These are phyloP conservation scores for Rhynchosporium graminicola DNA, from an alignment of 2,329 filamentous ascomycete species.

Conservation along the genomic window DNA sequence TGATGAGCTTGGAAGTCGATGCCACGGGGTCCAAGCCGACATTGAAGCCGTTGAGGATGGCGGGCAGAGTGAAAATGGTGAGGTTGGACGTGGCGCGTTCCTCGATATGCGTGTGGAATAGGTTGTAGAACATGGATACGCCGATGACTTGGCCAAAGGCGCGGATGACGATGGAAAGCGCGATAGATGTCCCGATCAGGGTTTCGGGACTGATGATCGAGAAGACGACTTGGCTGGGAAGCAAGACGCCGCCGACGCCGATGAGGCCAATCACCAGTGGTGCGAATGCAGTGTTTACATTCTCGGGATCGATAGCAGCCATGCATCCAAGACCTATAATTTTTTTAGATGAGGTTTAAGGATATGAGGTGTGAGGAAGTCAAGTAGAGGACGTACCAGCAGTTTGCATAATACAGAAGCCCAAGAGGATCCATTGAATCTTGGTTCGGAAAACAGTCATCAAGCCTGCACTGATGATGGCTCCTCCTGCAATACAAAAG, in stretches of 20 bases:
- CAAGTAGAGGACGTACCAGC: constrained; percentile 50
- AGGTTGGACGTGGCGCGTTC: constrained; percentile 1
- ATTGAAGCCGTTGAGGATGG: constrained; percentile 30
- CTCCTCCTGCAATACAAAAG: constrained; percentile 62
- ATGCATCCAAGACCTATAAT: constrained; percentile 51
- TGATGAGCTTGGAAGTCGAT: constrained; percentile 37
- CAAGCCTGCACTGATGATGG: constrained; percentile 58
- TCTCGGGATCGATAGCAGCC: constrained; percentile 51
- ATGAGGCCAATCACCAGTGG: constrained; percentile 62
- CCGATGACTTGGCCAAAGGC: constrained; percentile 61
- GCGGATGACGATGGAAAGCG: constrained; percentile 68
- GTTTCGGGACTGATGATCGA: constrained; percentile 71
- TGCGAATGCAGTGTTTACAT: constrained; percentile 55
- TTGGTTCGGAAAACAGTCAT: constrained; percentile 58
- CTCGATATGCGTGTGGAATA: constrained; percentile 44
- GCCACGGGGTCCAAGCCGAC: constrained; percentile 21
- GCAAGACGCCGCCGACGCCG: constrained; percentile 67
- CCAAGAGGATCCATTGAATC: constrained; percentile 60
- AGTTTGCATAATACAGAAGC: constrained; percentile 64
- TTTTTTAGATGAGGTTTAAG: constrained; percentile 46
- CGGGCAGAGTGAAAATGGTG: constrained; percentile 22
- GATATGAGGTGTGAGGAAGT: constrained; percentile 42
- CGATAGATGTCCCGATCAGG: constrained; percentile 68
- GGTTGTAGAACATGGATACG: constrained; percentile 54
- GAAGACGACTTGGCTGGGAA: constrained; percentile 68